phyloP scores from a whole-genome alignment of 306 rosid genomes.

The Corylus americana region DNA sequence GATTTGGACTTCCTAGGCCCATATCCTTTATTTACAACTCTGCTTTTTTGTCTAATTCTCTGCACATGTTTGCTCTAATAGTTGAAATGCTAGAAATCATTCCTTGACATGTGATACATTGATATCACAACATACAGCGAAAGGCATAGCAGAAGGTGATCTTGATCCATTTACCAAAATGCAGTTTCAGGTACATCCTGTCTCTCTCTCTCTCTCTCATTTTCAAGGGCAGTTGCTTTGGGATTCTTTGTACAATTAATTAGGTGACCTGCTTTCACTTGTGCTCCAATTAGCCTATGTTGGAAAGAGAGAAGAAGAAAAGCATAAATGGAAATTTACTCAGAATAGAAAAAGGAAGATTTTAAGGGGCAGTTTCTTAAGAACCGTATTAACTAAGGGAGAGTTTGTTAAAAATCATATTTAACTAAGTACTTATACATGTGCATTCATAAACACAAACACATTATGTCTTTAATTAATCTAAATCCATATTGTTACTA shows the following conservation, averaged over 20 bases:
- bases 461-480: not conserved
- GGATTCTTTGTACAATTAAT: slow-evolving; percentile 15
- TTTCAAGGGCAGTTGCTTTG: not conserved
- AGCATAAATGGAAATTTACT: not conserved
- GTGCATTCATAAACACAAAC: not conserved
- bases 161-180: slow-evolving; percentile 82
- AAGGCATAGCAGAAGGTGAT: slow-evolving; percentile 89
- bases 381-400: not conserved
- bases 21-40: slow-evolving; percentile 62
- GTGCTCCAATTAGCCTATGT: not conserved
- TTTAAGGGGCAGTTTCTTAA: not conserved
- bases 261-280: slow-evolving; percentile 6
- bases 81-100: slow-evolving; percentile 24
- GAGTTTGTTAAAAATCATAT: not conserved
- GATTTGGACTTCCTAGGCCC: slow-evolving; percentile 87
- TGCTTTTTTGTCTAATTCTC: slow-evolving; percentile 9
- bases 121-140: slow-evolving; percentile 65
- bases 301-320: not conserved
- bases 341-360: not conserved
- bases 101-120: slow-evolving; percentile 70
- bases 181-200: slow-evolving; percentile 64
- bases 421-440: not conserved
- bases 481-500: not conserved
- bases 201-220: slow-evolving; percentile 4
- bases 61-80: slow-evolving; percentile 16